phyloP scores from a whole-genome alignment of 176 grass and related monocot species.

The Poa pratensis region DNA sequence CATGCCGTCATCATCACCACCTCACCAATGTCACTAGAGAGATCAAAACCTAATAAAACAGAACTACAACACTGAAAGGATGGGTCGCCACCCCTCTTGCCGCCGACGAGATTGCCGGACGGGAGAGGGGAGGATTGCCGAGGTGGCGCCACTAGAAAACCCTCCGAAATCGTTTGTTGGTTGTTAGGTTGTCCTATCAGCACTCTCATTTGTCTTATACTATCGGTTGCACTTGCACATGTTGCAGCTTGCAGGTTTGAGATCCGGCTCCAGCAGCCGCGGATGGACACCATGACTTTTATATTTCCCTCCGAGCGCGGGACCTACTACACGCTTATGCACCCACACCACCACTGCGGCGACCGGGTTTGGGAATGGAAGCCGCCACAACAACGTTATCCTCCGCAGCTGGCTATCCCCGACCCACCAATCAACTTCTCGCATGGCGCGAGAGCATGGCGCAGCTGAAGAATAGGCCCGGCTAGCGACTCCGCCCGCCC shows the following conservation, averaged over 20 bases:
- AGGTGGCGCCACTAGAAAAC: too few species aligned
- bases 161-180: too few species aligned
- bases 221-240: background rate
- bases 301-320: background rate
- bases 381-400: constrained; percentile 52
- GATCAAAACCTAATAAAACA: too few species aligned
- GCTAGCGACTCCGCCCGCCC: background rate
- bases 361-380: background rate
- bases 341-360: background rate
- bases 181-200: too few species aligned
- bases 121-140: too few species aligned
- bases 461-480: constrained; percentile 16
- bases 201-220: background rate
- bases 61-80: too few species aligned
- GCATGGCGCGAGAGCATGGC: constrained; percentile 1
- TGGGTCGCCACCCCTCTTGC: too few species aligned
- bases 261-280: background rate
- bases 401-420: constrained; percentile 21
- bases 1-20: too few species aligned
- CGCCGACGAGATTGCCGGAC: too few species aligned
- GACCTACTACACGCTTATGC: background rate
- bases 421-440: constrained; percentile 31
- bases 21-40: too few species aligned
- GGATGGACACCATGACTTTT: background rate
- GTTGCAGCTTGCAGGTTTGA: constrained; percentile 16